These are phyloP conservation scores for Suillus brevipes DNA, from an alignment of 768 basidiomycete species.

Conservation along the genomic window DNA sequence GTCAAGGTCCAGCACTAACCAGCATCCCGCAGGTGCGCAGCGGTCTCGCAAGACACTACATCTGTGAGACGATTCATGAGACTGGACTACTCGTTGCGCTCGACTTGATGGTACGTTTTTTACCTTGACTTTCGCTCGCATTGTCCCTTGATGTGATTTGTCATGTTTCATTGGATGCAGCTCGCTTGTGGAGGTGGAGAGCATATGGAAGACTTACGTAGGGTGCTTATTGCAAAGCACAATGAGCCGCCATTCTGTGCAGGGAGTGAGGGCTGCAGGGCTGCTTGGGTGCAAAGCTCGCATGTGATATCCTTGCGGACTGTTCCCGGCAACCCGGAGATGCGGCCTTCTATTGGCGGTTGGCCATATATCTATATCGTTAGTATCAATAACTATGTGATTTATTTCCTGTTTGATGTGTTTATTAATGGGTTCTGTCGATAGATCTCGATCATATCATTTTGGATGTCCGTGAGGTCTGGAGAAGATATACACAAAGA, in stretches of 20 bases:
- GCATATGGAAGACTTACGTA: slow-evolving; percentile 87
- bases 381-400: background rate
- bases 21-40: slow-evolving; percentile 66
- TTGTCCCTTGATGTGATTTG: background rate
- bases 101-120: slow-evolving; percentile 41
- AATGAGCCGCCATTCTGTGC: background rate
- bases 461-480: background rate
- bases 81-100: background rate
- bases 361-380: background rate
- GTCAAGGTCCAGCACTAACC: slow-evolving; percentile 2
- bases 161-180: slow-evolving; percentile 28
- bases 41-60: slow-evolving; percentile 68
- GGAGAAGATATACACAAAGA: background rate
- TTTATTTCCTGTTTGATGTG: background rate
- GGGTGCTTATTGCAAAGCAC: slow-evolving; percentile 59
- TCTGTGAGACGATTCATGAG: background rate
- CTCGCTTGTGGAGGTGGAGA: slow-evolving; percentile 69
- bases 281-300: background rate
- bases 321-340: background rate
- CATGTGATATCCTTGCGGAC: too few relatives aligned
- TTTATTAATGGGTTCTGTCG: background rate
- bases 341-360: background rate
- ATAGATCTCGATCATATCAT: background rate
- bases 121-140: background rate
- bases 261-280: background rate